Conservation (phyloP, 345 rosid genomes). For the Salix caprea region DNA sequence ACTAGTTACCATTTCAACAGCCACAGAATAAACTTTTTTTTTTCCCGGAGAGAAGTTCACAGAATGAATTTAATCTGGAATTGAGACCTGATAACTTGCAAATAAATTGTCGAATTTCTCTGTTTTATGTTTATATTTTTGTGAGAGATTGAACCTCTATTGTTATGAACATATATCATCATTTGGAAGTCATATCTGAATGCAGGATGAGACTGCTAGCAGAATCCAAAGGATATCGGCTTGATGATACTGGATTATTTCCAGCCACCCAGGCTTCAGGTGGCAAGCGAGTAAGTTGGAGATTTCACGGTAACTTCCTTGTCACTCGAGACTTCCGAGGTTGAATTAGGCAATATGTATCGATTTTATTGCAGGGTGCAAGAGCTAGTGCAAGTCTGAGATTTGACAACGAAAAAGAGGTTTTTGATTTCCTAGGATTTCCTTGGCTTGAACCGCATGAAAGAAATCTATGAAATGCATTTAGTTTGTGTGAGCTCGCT, state of each 20-base stretch:
- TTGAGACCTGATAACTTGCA: not conserved
- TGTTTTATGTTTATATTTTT: not conserved
- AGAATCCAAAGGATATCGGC: constrained; percentile 78
- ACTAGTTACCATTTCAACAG: not conserved
- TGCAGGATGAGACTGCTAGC: constrained; percentile 88
- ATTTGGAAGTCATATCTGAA: not conserved
- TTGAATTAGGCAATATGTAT: not conserved
- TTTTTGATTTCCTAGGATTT: constrained; percentile 77
- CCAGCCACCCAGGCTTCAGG: constrained; percentile 78
- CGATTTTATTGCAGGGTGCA: constrained; percentile 48
- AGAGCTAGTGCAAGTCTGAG: constrained; percentile 60
- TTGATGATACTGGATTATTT: constrained; percentile 88
- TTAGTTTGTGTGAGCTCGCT: not conserved
- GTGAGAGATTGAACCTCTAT: not conserved
- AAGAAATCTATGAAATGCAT: constrained; percentile 56
- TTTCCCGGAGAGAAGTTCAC: too few species aligned
- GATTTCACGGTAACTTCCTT: not conserved
- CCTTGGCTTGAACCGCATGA: constrained; percentile 80
- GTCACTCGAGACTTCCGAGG: not conserved
- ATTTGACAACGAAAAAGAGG: constrained; percentile 62
- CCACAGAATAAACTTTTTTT: not conserved
- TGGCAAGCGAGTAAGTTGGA: constrained; percentile 54
- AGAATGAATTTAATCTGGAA: not conserved
- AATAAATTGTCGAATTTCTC: not conserved
- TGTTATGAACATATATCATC: not conserved